Percentiles rank a stretch among this genome's conserved stretches.
These are phyloP conservation scores for Naganishia friedmannii DNA, from an alignment of 768 basidiomycete species.

Conservation along the genomic window DNA sequence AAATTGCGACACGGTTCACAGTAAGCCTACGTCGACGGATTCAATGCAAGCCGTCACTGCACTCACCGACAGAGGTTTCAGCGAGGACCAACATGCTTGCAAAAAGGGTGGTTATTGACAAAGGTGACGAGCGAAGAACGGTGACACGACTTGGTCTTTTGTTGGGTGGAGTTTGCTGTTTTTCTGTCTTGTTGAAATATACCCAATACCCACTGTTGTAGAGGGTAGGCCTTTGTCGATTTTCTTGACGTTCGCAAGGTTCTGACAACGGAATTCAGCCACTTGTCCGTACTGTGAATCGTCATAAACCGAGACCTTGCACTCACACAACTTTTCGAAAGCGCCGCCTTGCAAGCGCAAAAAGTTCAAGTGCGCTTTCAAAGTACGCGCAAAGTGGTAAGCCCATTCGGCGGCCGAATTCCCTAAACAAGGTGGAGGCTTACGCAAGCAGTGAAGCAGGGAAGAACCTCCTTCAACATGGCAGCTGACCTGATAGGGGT, in stretches of 20 bases:
- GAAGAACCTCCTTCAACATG: too few relatives aligned
- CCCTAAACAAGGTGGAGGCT: too few relatives aligned
- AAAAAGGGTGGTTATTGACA: background rate
- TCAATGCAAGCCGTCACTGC: background rate
- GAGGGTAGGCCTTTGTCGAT: background rate
- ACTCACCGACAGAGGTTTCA: conserved; percentile 59
- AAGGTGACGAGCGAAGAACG: background rate
- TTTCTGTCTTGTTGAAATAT: conserved; percentile 2
- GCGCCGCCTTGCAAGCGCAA: conserved; percentile 13
- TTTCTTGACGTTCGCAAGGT: conserved; percentile 4
- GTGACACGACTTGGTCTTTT: background rate
- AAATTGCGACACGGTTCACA: background rate
- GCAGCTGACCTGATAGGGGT: too few relatives aligned
- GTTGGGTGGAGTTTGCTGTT: background rate
- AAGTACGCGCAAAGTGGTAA: too few relatives aligned
- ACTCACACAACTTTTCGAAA: background rate
- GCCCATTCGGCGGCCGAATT: too few relatives aligned
- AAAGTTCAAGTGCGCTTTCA: conserved; percentile 18
- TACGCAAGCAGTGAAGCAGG: too few relatives aligned
- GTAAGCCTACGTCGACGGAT: background rate
- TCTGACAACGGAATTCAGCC: background rate
- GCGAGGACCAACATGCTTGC: conserved; percentile 86
- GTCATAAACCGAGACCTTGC: conserved; percentile 13
- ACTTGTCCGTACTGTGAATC: background rate
- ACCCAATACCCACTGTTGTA: background rate